These are phyloP conservation scores for Bruguiera parviflora DNA, from an alignment of 345 rosid species.

Conservation along the genomic window DNA sequence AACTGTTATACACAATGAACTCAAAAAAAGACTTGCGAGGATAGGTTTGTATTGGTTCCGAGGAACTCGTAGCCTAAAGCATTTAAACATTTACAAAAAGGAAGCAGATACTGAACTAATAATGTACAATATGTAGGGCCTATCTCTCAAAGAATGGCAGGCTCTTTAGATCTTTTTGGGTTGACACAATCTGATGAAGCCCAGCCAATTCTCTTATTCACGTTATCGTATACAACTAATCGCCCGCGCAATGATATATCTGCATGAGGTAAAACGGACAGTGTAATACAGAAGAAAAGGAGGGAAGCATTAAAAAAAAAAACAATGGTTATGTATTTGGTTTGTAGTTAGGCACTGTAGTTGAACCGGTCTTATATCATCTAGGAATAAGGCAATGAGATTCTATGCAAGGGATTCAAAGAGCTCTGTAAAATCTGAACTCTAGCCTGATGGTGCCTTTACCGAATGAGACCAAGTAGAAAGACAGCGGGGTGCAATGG, in stretches of 20 bases:
- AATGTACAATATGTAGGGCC: background rate
- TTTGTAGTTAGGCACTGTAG: too few species aligned
- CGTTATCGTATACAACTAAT: slow-evolving; percentile 72
- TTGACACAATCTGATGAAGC: slow-evolving; percentile 48
- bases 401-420: too few species aligned
- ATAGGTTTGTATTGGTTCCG: too few species aligned
- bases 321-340: too few species aligned
- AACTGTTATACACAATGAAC: too few species aligned
- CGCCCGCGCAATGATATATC: slow-evolving; percentile 75
- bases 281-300: background rate
- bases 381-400: too few species aligned
- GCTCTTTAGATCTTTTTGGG: slow-evolving; percentile 35
- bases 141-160: slow-evolving; percentile 39
- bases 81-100: background rate
- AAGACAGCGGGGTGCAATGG: background rate
- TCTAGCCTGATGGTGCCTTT: background rate
- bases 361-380: too few species aligned
- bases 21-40: too few species aligned
- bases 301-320: background rate
- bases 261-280: slow-evolving; percentile 21
- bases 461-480: background rate
- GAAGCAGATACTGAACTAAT: background rate
- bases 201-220: slow-evolving; percentile 76
- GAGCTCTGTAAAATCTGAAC: too few species aligned
- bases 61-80: background rate